Base-by-base conservation (phyloP, 495 filamentous ascomycete species). In the Aspergillus homomorphus region DNA sequence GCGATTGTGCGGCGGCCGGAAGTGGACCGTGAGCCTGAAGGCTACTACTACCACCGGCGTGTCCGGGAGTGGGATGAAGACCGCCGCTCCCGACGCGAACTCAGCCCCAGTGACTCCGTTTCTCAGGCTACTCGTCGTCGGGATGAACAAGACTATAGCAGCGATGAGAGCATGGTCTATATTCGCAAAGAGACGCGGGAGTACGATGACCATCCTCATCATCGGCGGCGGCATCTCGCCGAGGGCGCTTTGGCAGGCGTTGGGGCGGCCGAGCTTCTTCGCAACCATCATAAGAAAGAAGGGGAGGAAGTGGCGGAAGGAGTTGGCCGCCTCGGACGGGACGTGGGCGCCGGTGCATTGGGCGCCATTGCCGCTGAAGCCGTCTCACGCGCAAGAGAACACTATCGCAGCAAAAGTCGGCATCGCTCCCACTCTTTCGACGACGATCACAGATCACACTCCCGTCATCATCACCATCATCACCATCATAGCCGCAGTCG, bases 321-420 rank as follows among this genome's bases (percentile, higher is more conserved):
- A 0, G 72, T 86, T 38, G 79, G 87, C 62, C 84, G 86, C 58
- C 79, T 86, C n/a, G 81, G 86, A n/a, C 86, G 88, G 64, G 86
- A 89, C 44, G 68, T 92, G 24, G 91, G 89, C 26, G 91, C 90
- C 30, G 91, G 89, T 54, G 90, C 88, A 22, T 71, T 94, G 19
- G 92, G 92, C 57, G 92, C 89, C 15, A 77, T 92, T 21, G 91
- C 89, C 45, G 90, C 90, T 26, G 89, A 94, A 74, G 88, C 83
- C 16, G 77, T 87, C 20, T 83, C 84, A n/a, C 86, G 90, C 56
- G 86, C 85, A 12, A 81, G 85, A 61, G 88, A 86, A 59, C 83
- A 85, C 42, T 88, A 90, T 70, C 82, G 87, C 49, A 87, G 87
- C 58, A 80, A 77, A 66, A 83, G 80, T 58, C 78, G 78, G 26